These are phyloP conservation scores for Spathaspora gorwiae DNA, from an alignment of 805 yeast genomes.

Conservation along the genomic window DNA sequence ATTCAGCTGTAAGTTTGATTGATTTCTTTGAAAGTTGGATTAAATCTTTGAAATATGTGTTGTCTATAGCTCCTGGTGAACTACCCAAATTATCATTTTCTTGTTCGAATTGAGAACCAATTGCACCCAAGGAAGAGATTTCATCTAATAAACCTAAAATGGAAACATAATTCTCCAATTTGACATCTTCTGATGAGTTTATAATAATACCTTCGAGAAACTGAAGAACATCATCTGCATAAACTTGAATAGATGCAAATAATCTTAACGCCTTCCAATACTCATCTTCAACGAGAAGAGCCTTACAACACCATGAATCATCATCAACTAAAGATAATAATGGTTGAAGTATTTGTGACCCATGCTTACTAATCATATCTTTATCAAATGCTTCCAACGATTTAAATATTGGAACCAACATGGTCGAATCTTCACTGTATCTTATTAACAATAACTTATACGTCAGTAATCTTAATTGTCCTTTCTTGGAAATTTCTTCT, in stretches of 20 bases:
- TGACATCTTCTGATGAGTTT: conserved; percentile 31
- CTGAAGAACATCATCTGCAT: conserved; percentile 40
- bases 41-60: conserved; percentile 48
- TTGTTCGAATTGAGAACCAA: conserved; percentile 73
- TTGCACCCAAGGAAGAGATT: conserved; percentile 74
- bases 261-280: conserved; percentile 54
- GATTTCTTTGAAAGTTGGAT: conserved; percentile 59
- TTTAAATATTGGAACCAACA: conserved; percentile 10
- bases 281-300: conserved; percentile 30
- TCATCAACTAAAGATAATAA: conserved; percentile 45
- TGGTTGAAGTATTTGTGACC: conserved; percentile 41
- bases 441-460: conserved; percentile 49
- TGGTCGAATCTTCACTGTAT: conserved; percentile 19
- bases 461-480: conserved; percentile 42
- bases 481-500: conserved; percentile 23
- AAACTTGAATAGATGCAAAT: conserved; percentile 42
- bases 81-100: conserved; percentile 43
- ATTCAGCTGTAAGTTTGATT: conserved; percentile 53
- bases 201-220: conserved; percentile 43
- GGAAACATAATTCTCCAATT: conserved; percentile 54
- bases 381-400: conserved; percentile 24
- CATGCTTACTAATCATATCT: conserved; percentile 43
- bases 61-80: not conserved
- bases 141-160: conserved; percentile 72
- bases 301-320: conserved; percentile 40